Conservation (phyloP, 1,284 basidiomycete genomes). For the Pseudomicrostroma phylloplanum region DNA sequence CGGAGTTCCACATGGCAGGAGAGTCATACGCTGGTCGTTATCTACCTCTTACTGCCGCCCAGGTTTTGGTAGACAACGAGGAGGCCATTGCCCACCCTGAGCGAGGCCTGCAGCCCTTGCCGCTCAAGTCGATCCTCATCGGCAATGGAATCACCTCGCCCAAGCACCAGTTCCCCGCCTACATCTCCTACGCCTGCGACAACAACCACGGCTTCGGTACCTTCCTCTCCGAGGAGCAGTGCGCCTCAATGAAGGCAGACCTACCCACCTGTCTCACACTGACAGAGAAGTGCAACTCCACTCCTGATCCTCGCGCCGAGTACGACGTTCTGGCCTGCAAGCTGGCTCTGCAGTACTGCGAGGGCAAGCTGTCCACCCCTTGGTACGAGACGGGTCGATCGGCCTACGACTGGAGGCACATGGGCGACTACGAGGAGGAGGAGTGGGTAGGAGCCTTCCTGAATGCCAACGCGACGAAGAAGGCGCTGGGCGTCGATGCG, state of each 20-base stretch:
- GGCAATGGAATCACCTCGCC: constrained; percentile 50
- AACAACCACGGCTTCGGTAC: constrained; percentile 28
- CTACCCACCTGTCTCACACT: constrained; percentile 34
- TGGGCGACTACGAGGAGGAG: constrained; percentile 37
- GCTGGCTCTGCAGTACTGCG: constrained; percentile 36
- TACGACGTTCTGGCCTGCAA: constrained; percentile 37
- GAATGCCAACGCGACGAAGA: constrained; percentile 30
- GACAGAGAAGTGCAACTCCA: constrained; percentile 42
- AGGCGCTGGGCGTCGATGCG: constrained; percentile 36
- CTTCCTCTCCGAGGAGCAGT: constrained; percentile 30
- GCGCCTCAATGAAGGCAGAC: constrained; percentile 28
- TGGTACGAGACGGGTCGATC: constrained; percentile 35
- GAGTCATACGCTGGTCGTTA: constrained; percentile 47
- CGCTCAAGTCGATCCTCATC: constrained; percentile 35
- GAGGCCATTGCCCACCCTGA: constrained; percentile 32
- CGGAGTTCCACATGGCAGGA: constrained; percentile 37
- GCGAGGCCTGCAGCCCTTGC: constrained; percentile 34
- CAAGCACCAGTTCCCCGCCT: constrained; percentile 40
- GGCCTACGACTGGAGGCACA: constrained; percentile 43
- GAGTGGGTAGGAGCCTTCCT: constrained; percentile 42
- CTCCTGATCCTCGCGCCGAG: constrained; percentile 2
- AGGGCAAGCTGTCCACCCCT: constrained; percentile 28
- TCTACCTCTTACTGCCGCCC: constrained; percentile 40
- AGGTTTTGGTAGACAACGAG: constrained; percentile 43
- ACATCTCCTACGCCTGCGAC: constrained; percentile 44